Evolutionary conservation across 768 basidiomycete genomes (phyloP), one percentile per base, ranked within the genome.

Genomic region (Naganishia kalamii): DNA sequence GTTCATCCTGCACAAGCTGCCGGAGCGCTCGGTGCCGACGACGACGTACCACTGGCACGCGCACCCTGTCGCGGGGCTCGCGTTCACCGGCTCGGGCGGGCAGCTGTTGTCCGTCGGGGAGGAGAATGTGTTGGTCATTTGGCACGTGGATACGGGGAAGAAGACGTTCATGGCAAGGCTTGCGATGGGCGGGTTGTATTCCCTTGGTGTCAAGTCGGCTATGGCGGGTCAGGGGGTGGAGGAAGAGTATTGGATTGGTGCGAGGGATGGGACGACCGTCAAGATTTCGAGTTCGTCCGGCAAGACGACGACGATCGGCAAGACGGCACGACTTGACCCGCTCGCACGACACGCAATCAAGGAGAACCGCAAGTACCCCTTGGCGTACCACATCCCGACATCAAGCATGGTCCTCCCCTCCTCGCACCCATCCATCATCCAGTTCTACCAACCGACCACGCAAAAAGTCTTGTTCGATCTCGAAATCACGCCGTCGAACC

Each of bases 31-130:
- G 63, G 84, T 91, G 0, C 88, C 90, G 72, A 93, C 91, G 0
- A 87, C 89, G 3, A 84, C 86, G 4, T 79, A 97, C 59, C 94
- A 97, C 78, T 99, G 96, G 96, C 96, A 99, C 74, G 89, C 94
- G 2, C 94, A 98, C 75, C 85, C 91, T 3, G 89, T 98, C 19
- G 86, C 88, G 3, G 87, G 90, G 0, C 76, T 99, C 29, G 81
- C 86, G 0, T 99, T 98, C 77, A 89, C 92, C 0, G 79, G 86
- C 13, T 92, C 94, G 69, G 96, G 96, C 13, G 88, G 91, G 8
- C 94, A 96, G 76, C 79, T 99, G 19, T 79, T 98, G 51, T 93
- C 89, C 66, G 94, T 92, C 68, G 96, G 96, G 48, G 91, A 96
- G 77, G 96, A 98, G 76, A 84, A 88, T 33, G 94, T 97, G 11